Percentiles rank a stretch among this genome's conserved stretches.
These are phyloP conservation scores for Escallonia rubra DNA, from an alignment of 129 eudicot species.

Conservation along the genomic window DNA sequence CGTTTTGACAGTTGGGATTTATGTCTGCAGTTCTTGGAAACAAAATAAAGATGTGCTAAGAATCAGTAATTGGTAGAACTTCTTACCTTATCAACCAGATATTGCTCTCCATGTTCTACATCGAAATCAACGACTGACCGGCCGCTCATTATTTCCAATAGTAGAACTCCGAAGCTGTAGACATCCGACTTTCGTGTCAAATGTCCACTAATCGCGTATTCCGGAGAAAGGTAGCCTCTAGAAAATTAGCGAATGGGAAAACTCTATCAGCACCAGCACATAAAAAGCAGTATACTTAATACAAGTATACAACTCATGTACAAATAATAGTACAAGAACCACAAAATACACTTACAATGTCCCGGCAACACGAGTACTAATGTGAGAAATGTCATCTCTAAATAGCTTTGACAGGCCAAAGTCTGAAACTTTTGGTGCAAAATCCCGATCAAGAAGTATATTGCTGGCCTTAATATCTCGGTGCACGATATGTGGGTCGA, in stretches of 20 bases:
- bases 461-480: constrained; percentile 84
- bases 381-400: constrained; percentile 47
- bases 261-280: constrained; percentile 10
- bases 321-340: not conserved
- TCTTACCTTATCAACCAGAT: constrained; percentile 72
- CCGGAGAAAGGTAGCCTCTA: constrained; percentile 92
- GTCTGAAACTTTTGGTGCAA: constrained; percentile 72
- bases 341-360: constrained; percentile 57
- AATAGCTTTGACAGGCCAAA: constrained; percentile 78
- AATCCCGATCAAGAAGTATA: constrained; percentile 68
- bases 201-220: constrained; percentile 79
- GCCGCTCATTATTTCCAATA: constrained; percentile 67
- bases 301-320: no score
- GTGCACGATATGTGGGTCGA: constrained; percentile 62
- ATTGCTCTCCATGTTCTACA: constrained; percentile 61
- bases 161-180: constrained; percentile 80
- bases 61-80: no score
- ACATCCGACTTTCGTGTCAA: constrained; percentile 79
- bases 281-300: no score
- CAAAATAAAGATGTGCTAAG: no score
- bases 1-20: no score
- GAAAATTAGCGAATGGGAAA: not conserved
- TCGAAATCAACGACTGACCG: constrained; percentile 56
- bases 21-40: no score
- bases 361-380: constrained; percentile 92